A percentile compares a stretch with the other conserved stretches of the same genome.
Conservation (phyloP, 2,329 filamentous ascomycete genomes). For the Fragosphaeria purpurea region DNA sequence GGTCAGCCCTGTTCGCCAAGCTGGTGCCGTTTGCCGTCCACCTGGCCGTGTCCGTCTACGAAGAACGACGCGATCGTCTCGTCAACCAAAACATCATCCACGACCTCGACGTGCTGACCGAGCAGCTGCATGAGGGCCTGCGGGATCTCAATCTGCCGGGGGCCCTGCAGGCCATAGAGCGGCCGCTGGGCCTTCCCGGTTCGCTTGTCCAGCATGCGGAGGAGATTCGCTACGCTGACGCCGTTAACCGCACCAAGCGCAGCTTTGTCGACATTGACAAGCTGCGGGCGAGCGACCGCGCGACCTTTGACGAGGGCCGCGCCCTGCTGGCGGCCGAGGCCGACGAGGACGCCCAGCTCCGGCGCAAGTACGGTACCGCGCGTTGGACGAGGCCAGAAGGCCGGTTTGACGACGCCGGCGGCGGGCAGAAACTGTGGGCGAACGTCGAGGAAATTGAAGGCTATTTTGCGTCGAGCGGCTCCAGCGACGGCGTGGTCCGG, state of each 20-base stretch:
- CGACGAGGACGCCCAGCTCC: conserved; percentile 68
- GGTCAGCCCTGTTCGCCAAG: conserved; percentile 76
- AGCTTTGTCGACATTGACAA: conserved; percentile 86
- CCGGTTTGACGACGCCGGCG: conserved; percentile 49
- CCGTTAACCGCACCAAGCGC: conserved; percentile 62
- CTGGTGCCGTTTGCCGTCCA: conserved; percentile 94
- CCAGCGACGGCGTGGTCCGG: conserved; percentile 53
- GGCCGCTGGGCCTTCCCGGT: conserved; percentile 81
- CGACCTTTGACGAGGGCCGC: conserved; percentile 74
- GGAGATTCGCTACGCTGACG: conserved; percentile 85
- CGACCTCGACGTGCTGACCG: conserved; percentile 72
- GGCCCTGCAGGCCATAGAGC: conserved; percentile 87
- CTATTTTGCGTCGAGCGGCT: conserved; percentile 61
- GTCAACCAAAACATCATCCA: conserved; percentile 82
- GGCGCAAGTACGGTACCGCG: conserved; percentile 74
- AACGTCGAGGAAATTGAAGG: conserved; percentile 72
- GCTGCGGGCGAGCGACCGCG: conserved; percentile 68
- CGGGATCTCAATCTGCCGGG: conserved; percentile 81
- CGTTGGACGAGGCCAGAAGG: conserved; percentile 68
- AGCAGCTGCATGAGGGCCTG: conserved; percentile 67
- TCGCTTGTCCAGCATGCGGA: conserved; percentile 82
- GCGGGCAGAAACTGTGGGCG: conserved; percentile 57
- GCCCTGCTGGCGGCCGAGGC: conserved; percentile 69
- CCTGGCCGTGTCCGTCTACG: conserved; percentile 89
- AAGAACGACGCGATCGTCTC: conserved; percentile 79